Conservation (phyloP, 257 asterid species). For the Solanum clarkiae region DNA sequence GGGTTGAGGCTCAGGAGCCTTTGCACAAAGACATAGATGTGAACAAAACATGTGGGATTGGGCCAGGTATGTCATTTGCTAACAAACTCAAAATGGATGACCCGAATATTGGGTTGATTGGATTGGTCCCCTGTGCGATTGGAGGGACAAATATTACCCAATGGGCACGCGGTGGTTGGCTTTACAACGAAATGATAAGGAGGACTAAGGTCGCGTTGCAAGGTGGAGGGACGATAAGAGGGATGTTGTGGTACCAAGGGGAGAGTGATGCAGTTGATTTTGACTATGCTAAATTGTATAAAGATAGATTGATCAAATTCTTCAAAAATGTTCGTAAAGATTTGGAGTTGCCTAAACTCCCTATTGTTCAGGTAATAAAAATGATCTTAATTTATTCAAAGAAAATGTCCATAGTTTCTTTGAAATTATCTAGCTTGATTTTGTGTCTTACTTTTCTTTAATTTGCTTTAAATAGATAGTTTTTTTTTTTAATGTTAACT, state of each 20-base stretch:
- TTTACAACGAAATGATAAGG: conserved; percentile 11
- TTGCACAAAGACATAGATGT: conserved; percentile 25
- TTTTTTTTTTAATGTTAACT: not conserved
- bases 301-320: conserved; percentile 9
- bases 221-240: conserved; percentile 13
- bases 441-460: not conserved
- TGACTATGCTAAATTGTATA: conserved; percentile 13
- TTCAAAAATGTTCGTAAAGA: conserved; percentile 7
- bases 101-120: conserved; percentile 3
- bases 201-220: conserved; percentile 3
- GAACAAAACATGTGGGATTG: conserved; percentile 10
- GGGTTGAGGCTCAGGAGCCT: conserved; percentile 25
- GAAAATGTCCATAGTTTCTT: too few species aligned
- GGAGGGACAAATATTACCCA: conserved; percentile 25
- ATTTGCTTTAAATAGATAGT: not conserved
- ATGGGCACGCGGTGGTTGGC: conserved; percentile 17
- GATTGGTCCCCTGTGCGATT: conserved; percentile 32
- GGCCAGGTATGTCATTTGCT: conserved; percentile 33
- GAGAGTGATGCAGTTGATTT: conserved; percentile 6
- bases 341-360: conserved; percentile 4
- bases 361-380: conserved; percentile 15
- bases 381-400: not conserved
- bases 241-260: conserved; percentile 34
- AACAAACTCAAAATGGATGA: not conserved
- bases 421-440: too few species aligned